Evolutionary conservation across 495 filamentous ascomycete genomes (phyloP).

Genomic region (Immersiella caudata): DNA sequence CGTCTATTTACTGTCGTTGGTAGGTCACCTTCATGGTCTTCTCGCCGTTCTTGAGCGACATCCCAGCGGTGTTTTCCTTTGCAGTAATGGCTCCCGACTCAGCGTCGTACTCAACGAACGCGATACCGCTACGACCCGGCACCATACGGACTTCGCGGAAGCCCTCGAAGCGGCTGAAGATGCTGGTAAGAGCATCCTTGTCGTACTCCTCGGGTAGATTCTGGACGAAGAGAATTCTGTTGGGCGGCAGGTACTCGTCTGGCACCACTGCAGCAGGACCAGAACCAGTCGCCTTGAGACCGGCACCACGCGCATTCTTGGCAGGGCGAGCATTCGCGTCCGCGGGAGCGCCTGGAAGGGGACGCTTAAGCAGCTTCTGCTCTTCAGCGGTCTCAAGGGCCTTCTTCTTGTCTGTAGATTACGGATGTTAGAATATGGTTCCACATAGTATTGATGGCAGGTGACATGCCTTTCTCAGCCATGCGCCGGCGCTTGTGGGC

Average conservation of each 20-base stretch:
- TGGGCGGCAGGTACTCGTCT: conserved; percentile 96
- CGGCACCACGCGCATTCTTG: conserved; percentile 75
- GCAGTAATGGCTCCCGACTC: conserved; percentile 89
- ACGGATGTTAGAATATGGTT: conserved; percentile 12
- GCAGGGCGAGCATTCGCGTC: conserved; percentile 62
- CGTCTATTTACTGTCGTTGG: conserved; percentile 71
- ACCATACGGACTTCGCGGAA: conserved; percentile 92
- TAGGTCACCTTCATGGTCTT: conserved; percentile 80
- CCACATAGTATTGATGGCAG: not conserved
- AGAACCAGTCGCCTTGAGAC: conserved; percentile 77
- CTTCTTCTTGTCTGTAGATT: conserved; percentile 78
- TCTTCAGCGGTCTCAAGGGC: conserved; percentile 81
- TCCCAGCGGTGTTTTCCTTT: conserved; percentile 93
- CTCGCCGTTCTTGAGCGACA: conserved; percentile 73
- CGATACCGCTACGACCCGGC: conserved; percentile 84
- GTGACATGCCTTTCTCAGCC: conserved; percentile 81
- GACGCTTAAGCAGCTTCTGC: conserved; percentile 80
- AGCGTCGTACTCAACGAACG: conserved; percentile 94
- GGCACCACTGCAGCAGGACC: conserved; percentile 77
- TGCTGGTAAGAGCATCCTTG: conserved; percentile 72
- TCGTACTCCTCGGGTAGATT: conserved; percentile 87
- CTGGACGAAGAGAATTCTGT: conserved; percentile 96
- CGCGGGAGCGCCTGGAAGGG: conserved; percentile 54
- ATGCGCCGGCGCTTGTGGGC: conserved; percentile 80
- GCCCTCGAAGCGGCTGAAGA: conserved; percentile 90